Base-by-base conservation (phyloP, 306 rosid species). In the Ormosia emarginata region DNA sequence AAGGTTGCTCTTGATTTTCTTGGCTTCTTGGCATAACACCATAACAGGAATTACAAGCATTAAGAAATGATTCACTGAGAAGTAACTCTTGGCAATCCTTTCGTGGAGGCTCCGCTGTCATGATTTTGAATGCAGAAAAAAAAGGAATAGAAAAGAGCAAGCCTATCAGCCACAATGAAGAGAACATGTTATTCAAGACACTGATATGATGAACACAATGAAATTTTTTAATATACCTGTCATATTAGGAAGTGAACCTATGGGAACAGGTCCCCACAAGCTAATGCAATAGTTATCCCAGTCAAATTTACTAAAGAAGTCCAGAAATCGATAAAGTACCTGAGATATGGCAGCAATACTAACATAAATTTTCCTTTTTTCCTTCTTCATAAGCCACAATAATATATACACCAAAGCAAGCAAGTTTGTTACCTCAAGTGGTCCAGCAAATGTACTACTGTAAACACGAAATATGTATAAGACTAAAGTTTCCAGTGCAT, bases 201-300 rank as follows among this genome's bases (percentile, higher is more conserved):
- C 44, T 30, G 41, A 74, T 75, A 49, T 78, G 50, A 15, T 32
- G 9, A 46, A 74, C 24, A 67, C 36, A 84, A 53, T 55, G 73
- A 50, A 74, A 37, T 36, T 46, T 39, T 18, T 65, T 46, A 29
- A 70, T 46, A n/a, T 77, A 93, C 98, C 97, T 88, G 81, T 88
- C 80, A 89, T 85, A 40, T 88, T 84, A 56, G 98, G 98, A 64
- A 94, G 93, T 59, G 95, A 89, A 75, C 62, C 47, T 64, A 79
- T 78, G 40, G 88, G 94, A 44, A 94, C 95, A 13, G 98, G 98
- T 75, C 98, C 98, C 88, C 90, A 78, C 56, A 93, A 81, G 85
- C 98, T 94, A 78, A 94, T 83, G 79, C 97, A 91, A 82, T 88
- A 94, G 75, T 90, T 90, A 3, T 86, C 89, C 98, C 98, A 94